These are phyloP conservation scores for Agaricus subrufescens DNA, from an alignment of 768 basidiomycete genomes.

Conservation along the genomic window DNA sequence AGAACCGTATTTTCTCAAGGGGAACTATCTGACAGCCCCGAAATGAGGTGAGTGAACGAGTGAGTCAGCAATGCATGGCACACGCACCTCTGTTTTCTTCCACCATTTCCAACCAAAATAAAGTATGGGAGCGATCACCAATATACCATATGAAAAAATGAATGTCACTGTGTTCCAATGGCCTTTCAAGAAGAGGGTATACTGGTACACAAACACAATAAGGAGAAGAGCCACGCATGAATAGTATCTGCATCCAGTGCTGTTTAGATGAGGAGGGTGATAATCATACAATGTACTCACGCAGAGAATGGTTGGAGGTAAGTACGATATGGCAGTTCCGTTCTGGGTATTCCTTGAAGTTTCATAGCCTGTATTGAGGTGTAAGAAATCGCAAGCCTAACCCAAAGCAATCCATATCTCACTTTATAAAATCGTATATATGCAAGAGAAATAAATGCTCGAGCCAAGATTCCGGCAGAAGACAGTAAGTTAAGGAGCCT, in stretches of 20 bases:
- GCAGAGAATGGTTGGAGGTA: slow-evolving; percentile 49
- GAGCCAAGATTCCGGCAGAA: slow-evolving; percentile 42
- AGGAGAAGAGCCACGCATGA: slow-evolving; percentile 34
- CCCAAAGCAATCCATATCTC: slow-evolving; percentile 4
- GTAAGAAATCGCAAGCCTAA: neutral
- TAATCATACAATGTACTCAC: slow-evolving; percentile 17
- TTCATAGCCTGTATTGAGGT: slow-evolving; percentile 31
- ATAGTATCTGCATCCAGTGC: slow-evolving; percentile 32
- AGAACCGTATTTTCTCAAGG: neutral
- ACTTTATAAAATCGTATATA: slow-evolving; percentile 46
- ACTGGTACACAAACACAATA: slow-evolving; percentile 45
- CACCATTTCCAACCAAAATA: slow-evolving; percentile 43
- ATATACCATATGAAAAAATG: slow-evolving; percentile 45
- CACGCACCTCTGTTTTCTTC: slow-evolving; percentile 32
- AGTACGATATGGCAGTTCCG: slow-evolving; percentile 37
- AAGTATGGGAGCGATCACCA: slow-evolving; percentile 35
- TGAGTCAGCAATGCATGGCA: neutral
- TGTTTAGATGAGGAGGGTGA: neutral
- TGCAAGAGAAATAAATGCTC: slow-evolving; percentile 41
- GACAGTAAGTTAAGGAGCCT: slow-evolving; percentile 48
- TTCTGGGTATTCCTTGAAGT: slow-evolving; percentile 39
- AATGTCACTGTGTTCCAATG: slow-evolving; percentile 43
- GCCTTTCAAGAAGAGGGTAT: slow-evolving; percentile 47
- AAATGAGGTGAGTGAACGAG: neutral
- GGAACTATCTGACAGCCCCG: neutral